Evolutionary conservation across 768 basidiomycete genomes (phyloP).

Genomic region (Pleurotus giganteus): DNA sequence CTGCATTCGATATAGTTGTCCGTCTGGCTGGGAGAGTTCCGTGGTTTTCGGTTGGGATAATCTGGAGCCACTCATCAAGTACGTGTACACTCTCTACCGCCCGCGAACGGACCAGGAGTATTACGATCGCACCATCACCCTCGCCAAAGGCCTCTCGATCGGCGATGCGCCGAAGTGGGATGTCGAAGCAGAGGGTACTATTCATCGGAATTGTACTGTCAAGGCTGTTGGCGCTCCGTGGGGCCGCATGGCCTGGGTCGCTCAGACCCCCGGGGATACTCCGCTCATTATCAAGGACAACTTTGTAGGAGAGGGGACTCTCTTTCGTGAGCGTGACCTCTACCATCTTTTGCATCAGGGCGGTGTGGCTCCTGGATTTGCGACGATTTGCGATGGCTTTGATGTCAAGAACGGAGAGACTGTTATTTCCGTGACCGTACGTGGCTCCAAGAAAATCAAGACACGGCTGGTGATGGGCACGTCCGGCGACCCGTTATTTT

Average conservation of each 20-base stretch:
- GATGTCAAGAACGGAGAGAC: constrained; percentile 2
- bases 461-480: not conserved
- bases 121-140: not conserved
- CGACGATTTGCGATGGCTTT: not conserved
- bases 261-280: not conserved
- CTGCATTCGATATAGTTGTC: not conserved
- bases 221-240: not conserved
- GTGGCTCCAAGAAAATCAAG: not conserved
- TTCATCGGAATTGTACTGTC: not conserved
- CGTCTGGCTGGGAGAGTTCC: not conserved
- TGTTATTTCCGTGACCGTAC: not conserved
- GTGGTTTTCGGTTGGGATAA: constrained; percentile 2
- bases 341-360: constrained; percentile 3
- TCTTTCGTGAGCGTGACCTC: constrained; percentile 3
- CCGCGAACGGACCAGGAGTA: not conserved
- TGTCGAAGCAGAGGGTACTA: not conserved
- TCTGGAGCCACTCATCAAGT: not conserved
- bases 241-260: constrained; percentile 10
- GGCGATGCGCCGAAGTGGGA: not conserved
- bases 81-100: constrained; percentile 1
- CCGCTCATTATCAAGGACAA: constrained; percentile 7
- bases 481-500: not conserved
- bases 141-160: not conserved
- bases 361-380: constrained; percentile 3
- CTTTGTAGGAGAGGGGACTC: not conserved